Evolutionary conservation across 495 filamentous ascomycete genomes (phyloP).

Genomic region (Aspergillus olivimuriae): DNA sequence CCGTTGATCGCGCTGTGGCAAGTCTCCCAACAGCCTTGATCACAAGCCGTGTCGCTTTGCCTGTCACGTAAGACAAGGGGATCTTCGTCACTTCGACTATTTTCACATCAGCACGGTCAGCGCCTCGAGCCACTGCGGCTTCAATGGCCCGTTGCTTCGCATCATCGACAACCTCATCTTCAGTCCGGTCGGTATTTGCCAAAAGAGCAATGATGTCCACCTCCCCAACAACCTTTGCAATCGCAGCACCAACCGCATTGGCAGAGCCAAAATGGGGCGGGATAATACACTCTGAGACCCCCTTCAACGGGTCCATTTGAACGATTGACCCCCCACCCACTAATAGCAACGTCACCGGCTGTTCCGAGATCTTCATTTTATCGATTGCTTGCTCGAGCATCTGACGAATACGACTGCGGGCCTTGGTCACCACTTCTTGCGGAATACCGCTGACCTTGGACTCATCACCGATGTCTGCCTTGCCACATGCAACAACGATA

Average conservation of each 20-base stretch:
- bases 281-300: slow-evolving; percentile 14
- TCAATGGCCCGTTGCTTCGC: slow-evolving; percentile 34
- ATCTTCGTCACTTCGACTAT: slow-evolving; percentile 30
- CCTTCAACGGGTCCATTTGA: slow-evolving; percentile 12
- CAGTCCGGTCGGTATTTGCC: slow-evolving; percentile 18
- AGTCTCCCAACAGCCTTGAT: slow-evolving; percentile 29
- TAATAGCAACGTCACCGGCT: slow-evolving; percentile 15
- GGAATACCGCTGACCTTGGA: slow-evolving; percentile 7
- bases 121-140: slow-evolving; percentile 33
- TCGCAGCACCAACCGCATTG: slow-evolving; percentile 52
- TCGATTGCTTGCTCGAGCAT: slow-evolving; percentile 17
- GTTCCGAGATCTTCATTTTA: slow-evolving; percentile 18
- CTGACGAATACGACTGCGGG: slow-evolving; percentile 11
- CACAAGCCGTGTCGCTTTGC: slow-evolving; percentile 24
- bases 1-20: slow-evolving; percentile 1
- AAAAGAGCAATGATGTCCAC: slow-evolving; percentile 41
- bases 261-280: slow-evolving; percentile 37
- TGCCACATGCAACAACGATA: slow-evolving; percentile 33
- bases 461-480: slow-evolving; percentile 27
- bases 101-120: slow-evolving; percentile 18
- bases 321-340: slow-evolving; percentile 21
- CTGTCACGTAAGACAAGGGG: slow-evolving; percentile 31
- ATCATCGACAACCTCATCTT: slow-evolving; percentile 25
- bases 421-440: slow-evolving; percentile 4
- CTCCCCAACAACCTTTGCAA: slow-evolving; percentile 42